A percentile compares a stretch with the other conserved stretches of the same genome.
Evolutionary conservation across 2,329 filamentous ascomycete species (phyloP).

Genomic region (Trichocomaceae sp.): DNA sequence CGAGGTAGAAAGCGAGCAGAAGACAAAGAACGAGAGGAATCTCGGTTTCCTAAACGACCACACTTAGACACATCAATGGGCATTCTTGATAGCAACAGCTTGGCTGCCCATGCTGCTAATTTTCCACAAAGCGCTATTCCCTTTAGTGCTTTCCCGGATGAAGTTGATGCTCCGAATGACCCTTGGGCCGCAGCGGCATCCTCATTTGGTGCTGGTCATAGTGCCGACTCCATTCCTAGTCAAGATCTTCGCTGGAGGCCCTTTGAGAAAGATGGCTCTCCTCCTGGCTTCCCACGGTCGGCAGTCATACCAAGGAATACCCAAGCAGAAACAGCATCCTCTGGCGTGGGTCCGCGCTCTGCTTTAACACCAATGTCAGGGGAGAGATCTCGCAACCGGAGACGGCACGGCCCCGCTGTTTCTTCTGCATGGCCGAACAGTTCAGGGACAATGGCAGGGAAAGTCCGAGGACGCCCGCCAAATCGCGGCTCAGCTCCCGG

Average conservation of each 20-base stretch:
- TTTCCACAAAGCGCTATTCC: conserved; percentile 48
- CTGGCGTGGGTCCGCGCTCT: conserved; percentile 57
- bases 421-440: conserved; percentile 82
- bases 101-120: conserved; percentile 40
- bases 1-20: conserved; percentile 56
- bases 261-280: conserved; percentile 54
- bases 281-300: conserved; percentile 68
- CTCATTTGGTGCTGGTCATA: conserved; percentile 38
- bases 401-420: conserved; percentile 75
- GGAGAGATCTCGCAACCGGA: conserved; percentile 38
- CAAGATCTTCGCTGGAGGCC: conserved; percentile 41
- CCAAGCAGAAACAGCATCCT: conserved; percentile 26
- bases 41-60: conserved; percentile 51
- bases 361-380: conserved; percentile 59
- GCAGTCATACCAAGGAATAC: conserved; percentile 58
- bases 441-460: conserved; percentile 57
- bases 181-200: conserved; percentile 36
- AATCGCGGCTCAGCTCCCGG: conserved; percentile 62
- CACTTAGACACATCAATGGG: conserved; percentile 52
- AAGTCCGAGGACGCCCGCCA: conserved; percentile 72
- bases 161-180: conserved; percentile 39
- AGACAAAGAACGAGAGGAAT: conserved; percentile 54
- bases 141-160: conserved; percentile 50
- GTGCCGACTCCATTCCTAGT: conserved; percentile 20
- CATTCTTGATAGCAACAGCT: conserved; percentile 37